Evolutionary conservation across 2,329 filamentous ascomycete genomes (phyloP), one percentile per base, ranked within the genome.

Genomic region (Aureobasidium sp.): DNA sequence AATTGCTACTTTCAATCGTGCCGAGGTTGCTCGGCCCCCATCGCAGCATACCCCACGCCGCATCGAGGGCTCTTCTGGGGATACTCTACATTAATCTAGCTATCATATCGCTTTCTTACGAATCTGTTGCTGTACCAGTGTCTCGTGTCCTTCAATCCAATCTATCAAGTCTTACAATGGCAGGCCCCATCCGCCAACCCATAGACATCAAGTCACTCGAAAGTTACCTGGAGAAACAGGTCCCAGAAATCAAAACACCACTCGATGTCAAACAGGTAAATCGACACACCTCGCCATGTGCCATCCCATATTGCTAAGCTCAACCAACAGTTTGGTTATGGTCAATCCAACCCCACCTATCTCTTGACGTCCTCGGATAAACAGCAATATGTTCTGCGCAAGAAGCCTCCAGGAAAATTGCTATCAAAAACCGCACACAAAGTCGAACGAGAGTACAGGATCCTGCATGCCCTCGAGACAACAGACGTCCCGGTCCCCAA

Each of bases 301-400:
- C 3, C 14, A 7, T 17, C 22, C 15, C 48, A 20, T 53, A 44
- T 31, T 56, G 51, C 31, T 47, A 53, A 64, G 55, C 64, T 53
- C 15, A 25, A 31, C 15, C 17, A 56, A 39, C 70, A 97, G 90
- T 99, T 97, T 73, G 91, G 92, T 70, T 97, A 95, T 74, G 94
- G 94, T 64, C 94, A 97, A 78, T 96, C 91, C 63, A 99, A 97
- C 74, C 94, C 94, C 48, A 99, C 94, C 2, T 99, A 97, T 78
- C 90, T 93, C 71, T 82, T 97, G 71, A 96, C 87, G 17, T 86
- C 86, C 58, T 81, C 85, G 67, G 81, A 86, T 72, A 85, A 86
- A 57, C 75, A 79, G 68, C 86, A 87, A 72, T 96, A 87, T 77
- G 94, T 99, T 37, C 84, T 97, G 79, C 90, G 94, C 74, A 97